Evolutionary conservation across 805 yeast genomes (phyloP).

Genomic region (Starmera pachycereana): DNA sequence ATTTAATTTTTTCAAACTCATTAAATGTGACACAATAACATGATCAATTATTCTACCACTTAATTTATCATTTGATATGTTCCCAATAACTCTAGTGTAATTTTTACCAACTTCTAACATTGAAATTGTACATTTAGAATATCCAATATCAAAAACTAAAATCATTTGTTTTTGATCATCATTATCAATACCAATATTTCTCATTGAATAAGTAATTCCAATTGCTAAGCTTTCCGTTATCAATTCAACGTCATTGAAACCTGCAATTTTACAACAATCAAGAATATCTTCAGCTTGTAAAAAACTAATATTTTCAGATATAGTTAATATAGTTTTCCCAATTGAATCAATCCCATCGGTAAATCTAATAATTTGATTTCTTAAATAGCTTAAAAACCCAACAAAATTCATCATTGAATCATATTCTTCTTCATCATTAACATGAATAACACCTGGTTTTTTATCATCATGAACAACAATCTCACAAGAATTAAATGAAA

Average conservation of each 20-base stretch:
- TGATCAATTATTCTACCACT: conserved; percentile 78
- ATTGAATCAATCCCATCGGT: conserved; percentile 18
- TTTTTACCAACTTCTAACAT: conserved; percentile 70
- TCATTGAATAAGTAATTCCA: conserved; percentile 77
- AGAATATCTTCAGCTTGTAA: conserved; percentile 74
- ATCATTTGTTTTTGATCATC: conserved; percentile 32
- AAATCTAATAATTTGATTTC: background rate
- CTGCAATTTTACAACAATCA: conserved; percentile 74
- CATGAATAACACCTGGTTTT: conserved; percentile 31
- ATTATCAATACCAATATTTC: conserved; percentile 51
- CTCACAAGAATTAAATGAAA: conserved; percentile 6
- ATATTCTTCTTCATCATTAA: background rate
- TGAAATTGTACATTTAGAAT: conserved; percentile 65
- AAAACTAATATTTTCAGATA: conserved; percentile 78
- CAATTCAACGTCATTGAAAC: conserved; percentile 74
- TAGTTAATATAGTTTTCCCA: conserved; percentile 66
- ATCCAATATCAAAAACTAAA: conserved; percentile 74
- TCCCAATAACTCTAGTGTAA: conserved; percentile 63
- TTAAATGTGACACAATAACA: conserved; percentile 68
- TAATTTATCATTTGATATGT: conserved; percentile 68
- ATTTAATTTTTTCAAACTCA: conserved; percentile 69
- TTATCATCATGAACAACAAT: conserved; percentile 54
- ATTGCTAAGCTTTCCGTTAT: conserved; percentile 82
- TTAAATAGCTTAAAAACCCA: background rate
- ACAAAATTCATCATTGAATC: background rate